Evolutionary conservation across 192 early-diverging fungal species (phyloP).

Genomic region (Linnemannia schmuckeri): DNA sequence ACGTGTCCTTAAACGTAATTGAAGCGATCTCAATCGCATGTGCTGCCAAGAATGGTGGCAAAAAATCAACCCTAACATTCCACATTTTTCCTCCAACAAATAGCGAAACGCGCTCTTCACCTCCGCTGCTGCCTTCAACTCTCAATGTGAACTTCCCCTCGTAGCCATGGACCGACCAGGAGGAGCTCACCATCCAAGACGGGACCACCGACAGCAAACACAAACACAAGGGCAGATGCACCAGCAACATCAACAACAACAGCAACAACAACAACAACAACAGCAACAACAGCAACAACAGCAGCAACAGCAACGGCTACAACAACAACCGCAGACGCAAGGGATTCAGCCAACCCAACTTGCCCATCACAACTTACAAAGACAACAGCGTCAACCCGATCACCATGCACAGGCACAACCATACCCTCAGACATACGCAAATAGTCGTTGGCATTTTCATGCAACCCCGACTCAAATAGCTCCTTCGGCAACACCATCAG

Average conservation of each 20-base stretch:
- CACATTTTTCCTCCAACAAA: neutral
- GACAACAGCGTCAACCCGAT: neutral
- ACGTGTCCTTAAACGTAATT: neutral
- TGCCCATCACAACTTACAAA: neutral
- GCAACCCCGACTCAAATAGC: neutral
- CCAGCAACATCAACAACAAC: neutral
- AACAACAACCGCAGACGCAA: neutral
- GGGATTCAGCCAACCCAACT: neutral
- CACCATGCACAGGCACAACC: neutral
- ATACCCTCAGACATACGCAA: neutral
- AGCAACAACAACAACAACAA: too few relatives aligned
- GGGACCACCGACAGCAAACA: too few relatives aligned
- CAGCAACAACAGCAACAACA: neutral
- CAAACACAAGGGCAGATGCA: neutral
- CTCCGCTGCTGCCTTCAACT: neutral
- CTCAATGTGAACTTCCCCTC: neutral
- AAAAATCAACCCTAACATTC: neutral
- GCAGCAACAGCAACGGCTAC: too few relatives aligned
- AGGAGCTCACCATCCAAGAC: neutral
- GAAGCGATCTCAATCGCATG: slow-evolving; percentile 3
- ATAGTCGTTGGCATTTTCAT: neutral
- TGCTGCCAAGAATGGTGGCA: slow-evolving; percentile 19
- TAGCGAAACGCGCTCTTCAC: neutral
- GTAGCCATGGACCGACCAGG: neutral
- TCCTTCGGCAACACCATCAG: neutral